A percentile compares a stretch with the other conserved stretches of the same genome.
Evolutionary conservation across 176 grass and related monocot species (phyloP).

Genomic region (Oryza glaberrima): DNA sequence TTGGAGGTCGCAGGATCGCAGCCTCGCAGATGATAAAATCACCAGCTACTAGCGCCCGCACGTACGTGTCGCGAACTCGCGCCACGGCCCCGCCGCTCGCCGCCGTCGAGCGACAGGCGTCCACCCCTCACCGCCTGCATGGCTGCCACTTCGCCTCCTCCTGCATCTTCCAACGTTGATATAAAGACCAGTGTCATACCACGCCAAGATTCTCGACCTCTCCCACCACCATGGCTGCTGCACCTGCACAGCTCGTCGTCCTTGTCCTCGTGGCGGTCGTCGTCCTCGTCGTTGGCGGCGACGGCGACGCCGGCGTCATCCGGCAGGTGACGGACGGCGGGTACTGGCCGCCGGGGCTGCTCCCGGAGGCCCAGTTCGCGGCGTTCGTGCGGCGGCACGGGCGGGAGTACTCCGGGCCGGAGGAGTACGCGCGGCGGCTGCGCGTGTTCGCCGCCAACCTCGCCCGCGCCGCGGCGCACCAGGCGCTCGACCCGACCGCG

Average conservation of each 20-base stretch:
- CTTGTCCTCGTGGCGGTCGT: neutral
- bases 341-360: neutral
- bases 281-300: neutral
- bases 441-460: slow-evolving; percentile 82
- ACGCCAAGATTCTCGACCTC: neutral
- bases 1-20: neutral
- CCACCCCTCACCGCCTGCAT: slow-evolving; percentile 13
- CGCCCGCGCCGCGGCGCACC: slow-evolving; percentile 72
- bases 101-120: slow-evolving; percentile 23
- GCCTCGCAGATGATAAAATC: too few species aligned
- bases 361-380: slow-evolving; percentile 53
- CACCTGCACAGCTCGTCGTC: neutral
- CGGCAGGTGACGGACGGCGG: slow-evolving; percentile 45
- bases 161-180: neutral
- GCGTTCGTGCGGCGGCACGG: slow-evolving; percentile 58
- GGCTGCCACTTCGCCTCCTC: slow-evolving; percentile 25
- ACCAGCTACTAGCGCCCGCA: neutral
- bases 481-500: slow-evolving; percentile 73
- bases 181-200: neutral
- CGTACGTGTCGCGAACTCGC: slow-evolving; percentile 23
- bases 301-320: slow-evolving; percentile 1
- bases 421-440: slow-evolving; percentile 65
- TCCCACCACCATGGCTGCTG: slow-evolving; percentile 20
- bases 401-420: slow-evolving; percentile 56
- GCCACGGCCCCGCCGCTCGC: neutral